Conservation (phyloP, 192 early-diverging fungal genomes). For the Nowakowskiella sp. region DNA sequence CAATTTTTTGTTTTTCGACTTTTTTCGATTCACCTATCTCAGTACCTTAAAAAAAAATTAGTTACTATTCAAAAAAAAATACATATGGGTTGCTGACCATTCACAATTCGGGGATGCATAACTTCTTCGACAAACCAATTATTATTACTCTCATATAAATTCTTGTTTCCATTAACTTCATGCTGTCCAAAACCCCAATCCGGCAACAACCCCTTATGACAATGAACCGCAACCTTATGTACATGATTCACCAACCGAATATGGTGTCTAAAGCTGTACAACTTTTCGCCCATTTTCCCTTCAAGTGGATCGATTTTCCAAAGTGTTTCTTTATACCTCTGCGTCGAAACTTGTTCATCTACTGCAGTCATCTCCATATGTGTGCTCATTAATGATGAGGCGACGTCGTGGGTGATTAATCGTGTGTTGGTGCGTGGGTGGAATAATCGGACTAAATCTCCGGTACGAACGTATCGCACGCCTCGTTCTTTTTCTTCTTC, state of each 20-base stretch:
- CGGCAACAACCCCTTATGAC: slow-evolving; percentile 61
- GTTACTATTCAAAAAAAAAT: slow-evolving; percentile 7
- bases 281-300: slow-evolving; percentile 19
- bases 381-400: slow-evolving; percentile 62
- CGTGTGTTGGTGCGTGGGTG: slow-evolving; percentile 48
- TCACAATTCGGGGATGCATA: slow-evolving; percentile 39
- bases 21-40: slow-evolving; percentile 29
- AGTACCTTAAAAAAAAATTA: slow-evolving; percentile 23
- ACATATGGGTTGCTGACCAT: slow-evolving; percentile 38
- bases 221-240: slow-evolving; percentile 73
- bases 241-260: slow-evolving; percentile 68
- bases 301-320: slow-evolving; percentile 37
- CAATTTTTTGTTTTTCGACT: slow-evolving; percentile 23
- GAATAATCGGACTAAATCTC: slow-evolving; percentile 53
- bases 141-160: slow-evolving; percentile 59
- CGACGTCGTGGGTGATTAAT: slow-evolving; percentile 72
- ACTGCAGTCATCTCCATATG: slow-evolving; percentile 77
- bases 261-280: slow-evolving; percentile 25
- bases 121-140: slow-evolving; percentile 77
- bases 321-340: slow-evolving; percentile 46
- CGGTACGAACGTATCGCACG: slow-evolving; percentile 44
- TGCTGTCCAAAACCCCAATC: slow-evolving; percentile 83
- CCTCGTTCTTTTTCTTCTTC: slow-evolving; percentile 22
- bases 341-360: slow-evolving; percentile 24
- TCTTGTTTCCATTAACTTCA: slow-evolving; percentile 93